Base-by-base conservation (phyloP, 805 yeast genomes). In the Saccharomycopsis javanensis region DNA sequence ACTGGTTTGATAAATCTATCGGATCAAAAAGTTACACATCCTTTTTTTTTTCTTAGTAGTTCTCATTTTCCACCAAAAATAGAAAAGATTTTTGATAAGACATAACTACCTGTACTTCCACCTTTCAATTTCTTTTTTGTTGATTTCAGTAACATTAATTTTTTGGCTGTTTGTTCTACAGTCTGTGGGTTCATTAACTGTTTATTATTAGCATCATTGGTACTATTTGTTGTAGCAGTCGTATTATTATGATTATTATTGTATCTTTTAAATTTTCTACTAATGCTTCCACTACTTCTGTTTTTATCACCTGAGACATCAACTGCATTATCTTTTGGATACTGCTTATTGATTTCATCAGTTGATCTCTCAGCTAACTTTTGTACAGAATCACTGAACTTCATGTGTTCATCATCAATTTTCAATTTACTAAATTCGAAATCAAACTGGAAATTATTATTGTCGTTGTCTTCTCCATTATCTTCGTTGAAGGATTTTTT, bases 401-500 rank as follows among this genome's bases (percentile, higher is more conserved):
- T 54, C 27, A 60, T 48, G 30, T 57, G 34, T 8, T 53, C 54
- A 10, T 57, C 60, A 46, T 60, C 33, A 27, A 60, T 37, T 45
- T 60, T 55, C 30, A 60, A 51, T 33, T 60, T 60, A 25, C 58
- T 53, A 37, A 60, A 60, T 25, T 60, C 55, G 25, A 60, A 60
- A 27, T 60, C 57, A 38, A 60, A 60, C 33, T 57, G 56, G 27
- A 60, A 60, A 18, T 53, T 58, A 20, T 55, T 58, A 28, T 57
- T 57, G 30, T 57, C 57, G 8, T 30, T 34, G 42, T 20, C 16
- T 30, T 56, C 61, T 18, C 27, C 33, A 31, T 52, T 53, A 27
- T 33, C 46, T 42, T 42, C 48, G 23, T 57, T 56, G 57, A 60
- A 57, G 5, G 53, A 46, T 45, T 60, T 60, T 30, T 60, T 57